phyloP scores from a whole-genome alignment of 106 monocot species.

The Alisma plantagoaquatica region DNA sequence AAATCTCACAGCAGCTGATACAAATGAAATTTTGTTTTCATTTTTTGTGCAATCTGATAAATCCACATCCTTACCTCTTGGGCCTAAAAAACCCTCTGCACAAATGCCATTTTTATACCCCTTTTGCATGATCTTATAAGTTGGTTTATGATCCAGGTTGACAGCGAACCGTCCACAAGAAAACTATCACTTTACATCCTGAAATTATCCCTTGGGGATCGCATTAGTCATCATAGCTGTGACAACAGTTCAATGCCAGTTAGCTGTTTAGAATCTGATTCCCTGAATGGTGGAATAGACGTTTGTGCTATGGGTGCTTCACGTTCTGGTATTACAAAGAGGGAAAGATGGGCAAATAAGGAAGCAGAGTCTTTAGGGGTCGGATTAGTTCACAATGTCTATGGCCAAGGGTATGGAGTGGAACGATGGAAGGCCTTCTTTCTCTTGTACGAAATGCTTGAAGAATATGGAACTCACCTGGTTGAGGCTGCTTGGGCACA shows the following conservation, averaged over 20 bases:
- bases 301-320: slow-evolving; percentile 3
- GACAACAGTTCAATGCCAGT: slow-evolving; percentile 1
- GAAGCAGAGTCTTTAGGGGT: slow-evolving; percentile 83
- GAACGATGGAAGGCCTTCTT: slow-evolving; percentile 76
- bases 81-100: neutral
- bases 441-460: slow-evolving; percentile 88
- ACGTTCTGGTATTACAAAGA: slow-evolving; percentile 36
- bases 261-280: neutral
- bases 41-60: no score
- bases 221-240: slow-evolving; percentile 1
- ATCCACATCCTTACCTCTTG: no score
- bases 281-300: neutral
- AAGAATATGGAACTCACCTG: slow-evolving; percentile 93
- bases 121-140: slow-evolving; percentile 2
- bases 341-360: slow-evolving; percentile 61
- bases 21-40: no score
- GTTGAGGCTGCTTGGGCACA: slow-evolving; percentile 96
- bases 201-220: slow-evolving; percentile 27
- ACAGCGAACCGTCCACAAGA: slow-evolving; percentile 56
- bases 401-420: slow-evolving; percentile 18
- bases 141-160: slow-evolving; percentile 43
- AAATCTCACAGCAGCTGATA: neutral
- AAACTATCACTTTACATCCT: slow-evolving; percentile 72
- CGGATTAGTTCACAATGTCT: slow-evolving; percentile 30
- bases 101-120: neutral